Conservation (phyloP, 2,329 filamentous ascomycete genomes). For the Penicillium sp. region DNA sequence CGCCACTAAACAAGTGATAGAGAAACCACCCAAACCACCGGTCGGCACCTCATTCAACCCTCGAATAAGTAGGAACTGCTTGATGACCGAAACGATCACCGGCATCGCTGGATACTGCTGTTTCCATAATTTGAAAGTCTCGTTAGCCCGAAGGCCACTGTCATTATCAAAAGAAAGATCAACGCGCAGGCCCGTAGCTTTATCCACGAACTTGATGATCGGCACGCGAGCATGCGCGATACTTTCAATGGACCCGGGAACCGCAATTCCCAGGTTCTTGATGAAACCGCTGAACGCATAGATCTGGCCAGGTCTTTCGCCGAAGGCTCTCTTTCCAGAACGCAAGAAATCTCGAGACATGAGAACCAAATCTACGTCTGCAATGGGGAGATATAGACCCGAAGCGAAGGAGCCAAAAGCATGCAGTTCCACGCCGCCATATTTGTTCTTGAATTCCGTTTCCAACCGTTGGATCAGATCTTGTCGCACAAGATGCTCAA, state of each 20-base stretch:
- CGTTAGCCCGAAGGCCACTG: constrained; percentile 77
- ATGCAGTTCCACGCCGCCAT: constrained; percentile 66
- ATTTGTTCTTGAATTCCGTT: constrained; percentile 60
- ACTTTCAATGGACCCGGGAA: constrained; percentile 63
- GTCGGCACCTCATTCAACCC: constrained; percentile 88
- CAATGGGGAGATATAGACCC: constrained; percentile 74
- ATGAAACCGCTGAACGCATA: constrained; percentile 68
- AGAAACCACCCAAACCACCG: constrained; percentile 91
- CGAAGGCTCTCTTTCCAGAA: constrained; percentile 53
- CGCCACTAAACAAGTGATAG: constrained; percentile 89
- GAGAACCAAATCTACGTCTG: constrained; percentile 92
- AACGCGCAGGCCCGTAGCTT: constrained; percentile 75
- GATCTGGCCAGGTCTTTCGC: constrained; percentile 60
- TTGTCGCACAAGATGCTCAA: constrained; percentile 75
- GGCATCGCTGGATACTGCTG: constrained; percentile 80
- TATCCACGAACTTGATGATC: constrained; percentile 87
- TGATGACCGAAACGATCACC: constrained; percentile 81
- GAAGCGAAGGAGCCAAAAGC: constrained; percentile 95
- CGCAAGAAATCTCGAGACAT: constrained; percentile 66
- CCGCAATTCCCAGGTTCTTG: constrained; percentile 59
- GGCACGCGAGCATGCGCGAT: constrained; percentile 82
- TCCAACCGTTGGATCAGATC: constrained; percentile 74
- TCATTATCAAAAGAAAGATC: constrained; percentile 95
- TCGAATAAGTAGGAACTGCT: constrained; percentile 89
- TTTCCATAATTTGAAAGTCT: constrained; percentile 83